These are phyloP conservation scores for Lunasporangiospora selenospora DNA, from an alignment of 192 early-diverging fungal genomes.

Conservation along the genomic window DNA sequence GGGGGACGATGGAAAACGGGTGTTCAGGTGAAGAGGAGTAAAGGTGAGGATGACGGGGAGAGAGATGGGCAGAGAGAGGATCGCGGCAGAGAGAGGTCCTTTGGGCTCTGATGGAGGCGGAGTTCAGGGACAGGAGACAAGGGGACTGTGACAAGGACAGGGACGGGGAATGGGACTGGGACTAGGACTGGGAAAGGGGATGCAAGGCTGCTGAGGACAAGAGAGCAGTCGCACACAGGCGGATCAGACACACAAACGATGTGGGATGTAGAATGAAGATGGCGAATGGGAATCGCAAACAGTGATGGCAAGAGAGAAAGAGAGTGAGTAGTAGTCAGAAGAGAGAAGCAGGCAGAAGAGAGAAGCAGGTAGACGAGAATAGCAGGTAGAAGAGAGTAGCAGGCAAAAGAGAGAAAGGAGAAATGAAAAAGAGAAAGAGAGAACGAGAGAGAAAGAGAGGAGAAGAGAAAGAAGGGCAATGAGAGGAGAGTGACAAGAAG, in stretches of 20 bases:
- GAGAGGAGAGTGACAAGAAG: slow-evolving; percentile 1
- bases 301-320: background rate
- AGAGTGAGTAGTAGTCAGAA: background rate
- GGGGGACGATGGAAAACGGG: background rate
- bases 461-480: too few species aligned
- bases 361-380: background rate
- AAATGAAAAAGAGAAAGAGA: background rate
- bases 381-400: background rate
- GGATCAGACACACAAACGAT: too few species aligned
- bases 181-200: background rate
- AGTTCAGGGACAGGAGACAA: background rate
- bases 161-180: background rate
- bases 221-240: too few species aligned
- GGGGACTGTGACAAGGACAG: background rate
- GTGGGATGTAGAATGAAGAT: too few species aligned
- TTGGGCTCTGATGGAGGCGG: background rate
- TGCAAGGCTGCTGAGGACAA: too few species aligned
- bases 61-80: background rate
- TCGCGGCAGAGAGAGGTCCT: background rate
- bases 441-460: background rate
- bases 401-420: background rate
- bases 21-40: background rate
- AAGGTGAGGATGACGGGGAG: background rate
- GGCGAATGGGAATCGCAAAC: background rate
- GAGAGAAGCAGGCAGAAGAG: background rate